phyloP scores from a whole-genome alignment of 2,329 filamentous ascomycete genomes.

The Botryotinia calthae region DNA sequence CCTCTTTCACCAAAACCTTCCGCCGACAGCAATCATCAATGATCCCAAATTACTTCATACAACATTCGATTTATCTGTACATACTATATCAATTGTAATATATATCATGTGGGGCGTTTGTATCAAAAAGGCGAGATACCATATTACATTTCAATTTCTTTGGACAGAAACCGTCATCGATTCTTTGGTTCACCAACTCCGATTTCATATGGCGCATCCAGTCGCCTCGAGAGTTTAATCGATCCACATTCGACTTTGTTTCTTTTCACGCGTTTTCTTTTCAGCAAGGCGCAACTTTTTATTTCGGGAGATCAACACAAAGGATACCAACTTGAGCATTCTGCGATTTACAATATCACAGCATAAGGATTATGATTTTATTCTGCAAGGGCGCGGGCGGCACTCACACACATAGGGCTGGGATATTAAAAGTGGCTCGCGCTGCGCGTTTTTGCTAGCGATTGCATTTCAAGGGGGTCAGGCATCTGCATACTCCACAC shows the following conservation, averaged over 20 bases:
- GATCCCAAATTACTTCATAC: conserved; percentile 3
- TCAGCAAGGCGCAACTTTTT: conserved; percentile 5
- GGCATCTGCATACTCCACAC: neutral
- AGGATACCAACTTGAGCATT: conserved; percentile 11
- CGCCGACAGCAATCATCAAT: conserved; percentile 25
- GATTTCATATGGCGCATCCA: conserved; percentile 24
- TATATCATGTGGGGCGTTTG: conserved; percentile 16
- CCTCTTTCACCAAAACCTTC: conserved; percentile 35
- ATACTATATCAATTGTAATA: conserved; percentile 22
- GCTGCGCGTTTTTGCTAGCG: conserved; percentile 31
- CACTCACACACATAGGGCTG: conserved; percentile 35
- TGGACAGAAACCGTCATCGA: conserved; percentile 14
- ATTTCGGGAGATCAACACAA: neutral
- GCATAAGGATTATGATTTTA: conserved; percentile 21
- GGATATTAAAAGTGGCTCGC: conserved; percentile 39
- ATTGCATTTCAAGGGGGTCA: neutral
- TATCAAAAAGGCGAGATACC: conserved; percentile 6
- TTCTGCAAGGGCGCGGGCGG: conserved; percentile 22
- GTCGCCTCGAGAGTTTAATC: conserved; percentile 4
- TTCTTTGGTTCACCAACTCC: conserved; percentile 20
- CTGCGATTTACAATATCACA: conserved; percentile 11
- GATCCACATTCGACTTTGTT: conserved; percentile 10
- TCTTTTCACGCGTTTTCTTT: neutral
- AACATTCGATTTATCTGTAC: conserved; percentile 28
- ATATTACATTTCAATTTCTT: conserved; percentile 5